phyloP scores from a whole-genome alignment of 306 rosid genomes.

The Rosa lucieae region DNA sequence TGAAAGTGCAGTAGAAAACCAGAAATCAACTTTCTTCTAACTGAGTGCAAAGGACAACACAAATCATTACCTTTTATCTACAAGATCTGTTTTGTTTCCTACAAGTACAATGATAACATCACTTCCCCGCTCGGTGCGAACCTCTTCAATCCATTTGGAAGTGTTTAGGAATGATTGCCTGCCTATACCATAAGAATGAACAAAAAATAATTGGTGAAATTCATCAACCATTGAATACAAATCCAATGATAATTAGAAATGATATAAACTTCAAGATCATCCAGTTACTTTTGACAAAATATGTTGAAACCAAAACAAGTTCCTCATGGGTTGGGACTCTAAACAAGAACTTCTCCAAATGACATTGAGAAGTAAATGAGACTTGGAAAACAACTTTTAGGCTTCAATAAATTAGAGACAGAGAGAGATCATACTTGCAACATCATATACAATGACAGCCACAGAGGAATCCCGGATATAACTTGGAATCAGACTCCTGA shows the following conservation, averaged over 20 bases:
- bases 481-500: constrained; percentile 65
- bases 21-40: not conserved
- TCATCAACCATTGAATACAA: not conserved
- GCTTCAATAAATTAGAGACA: not conserved
- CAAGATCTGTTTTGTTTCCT: constrained; percentile 91
- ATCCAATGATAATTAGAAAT: not conserved
- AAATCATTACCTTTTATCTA: constrained; percentile 75
- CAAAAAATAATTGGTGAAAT: not conserved
- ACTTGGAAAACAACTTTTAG: not conserved
- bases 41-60: not conserved
- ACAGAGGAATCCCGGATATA: constrained; percentile 64
- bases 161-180: constrained; percentile 81
- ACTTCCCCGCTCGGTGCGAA: constrained; percentile 80
- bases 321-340: not conserved
- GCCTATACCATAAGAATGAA: constrained; percentile 38
- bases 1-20: not conserved
- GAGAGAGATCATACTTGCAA: constrained; percentile 45
- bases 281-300: not conserved
- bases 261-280: not conserved
- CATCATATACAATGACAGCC: constrained; percentile 55
- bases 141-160: constrained; percentile 89
- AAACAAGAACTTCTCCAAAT: not conserved
- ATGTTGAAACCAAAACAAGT: not conserved
- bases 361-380: not conserved
- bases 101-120: constrained; percentile 89